Evolutionary conservation across 202 grass and related monocot species (phyloP).

Genomic region (Cymbopogon flexuosus): DNA sequence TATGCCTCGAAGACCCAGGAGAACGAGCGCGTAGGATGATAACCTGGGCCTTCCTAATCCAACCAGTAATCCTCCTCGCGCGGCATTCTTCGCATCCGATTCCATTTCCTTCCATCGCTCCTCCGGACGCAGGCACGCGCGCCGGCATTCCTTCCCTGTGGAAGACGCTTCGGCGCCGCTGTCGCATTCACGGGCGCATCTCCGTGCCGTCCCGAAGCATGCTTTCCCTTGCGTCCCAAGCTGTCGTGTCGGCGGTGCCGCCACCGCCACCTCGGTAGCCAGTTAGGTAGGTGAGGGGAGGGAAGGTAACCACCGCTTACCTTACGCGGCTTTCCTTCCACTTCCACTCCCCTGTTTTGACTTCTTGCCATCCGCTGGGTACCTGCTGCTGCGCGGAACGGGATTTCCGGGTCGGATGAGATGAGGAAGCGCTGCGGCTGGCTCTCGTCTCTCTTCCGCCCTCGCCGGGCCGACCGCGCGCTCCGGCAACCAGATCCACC

Average conservation of each 20-base stretch:
- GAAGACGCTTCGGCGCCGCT: neutral
- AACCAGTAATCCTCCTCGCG: neutral
- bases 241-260: neutral
- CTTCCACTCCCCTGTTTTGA: neutral
- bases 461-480: constrained; percentile 10
- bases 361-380: constrained; percentile 8
- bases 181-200: neutral
- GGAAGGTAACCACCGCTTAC: constrained; percentile 5
- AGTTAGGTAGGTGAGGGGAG: constrained; percentile 15
- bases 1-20: neutral
- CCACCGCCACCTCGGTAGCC: neutral
- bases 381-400: neutral
- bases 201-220: neutral
- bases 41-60: neutral
- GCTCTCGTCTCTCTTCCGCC: constrained; percentile 29
- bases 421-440: constrained; percentile 40
- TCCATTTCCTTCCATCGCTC: constrained; percentile 4
- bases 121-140: neutral
- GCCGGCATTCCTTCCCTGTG: neutral
- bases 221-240: constrained; percentile 24
- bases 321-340: neutral
- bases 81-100: constrained; percentile 29
- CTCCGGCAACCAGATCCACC: constrained; percentile 32
- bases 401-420: constrained; percentile 16
- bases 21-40: neutral